Evolutionary conservation across 2,329 filamentous ascomycete genomes (phyloP).

Genomic region (Trichothecium sympodiale): DNA sequence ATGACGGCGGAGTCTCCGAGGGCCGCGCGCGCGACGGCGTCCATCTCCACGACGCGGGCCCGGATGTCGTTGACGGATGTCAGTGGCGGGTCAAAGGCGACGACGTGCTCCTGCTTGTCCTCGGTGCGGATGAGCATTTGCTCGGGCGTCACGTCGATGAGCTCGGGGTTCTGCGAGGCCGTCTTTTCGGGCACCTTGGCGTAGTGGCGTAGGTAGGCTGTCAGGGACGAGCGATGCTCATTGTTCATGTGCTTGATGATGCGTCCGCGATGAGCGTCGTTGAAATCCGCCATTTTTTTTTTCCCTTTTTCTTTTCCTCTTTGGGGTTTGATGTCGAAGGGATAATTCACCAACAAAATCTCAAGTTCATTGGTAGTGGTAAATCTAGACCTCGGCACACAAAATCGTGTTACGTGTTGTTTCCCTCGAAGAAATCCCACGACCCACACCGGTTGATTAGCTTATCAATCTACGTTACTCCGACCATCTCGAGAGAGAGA

Average conservation of each 20-base stretch:
- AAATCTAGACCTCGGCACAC: too few species aligned
- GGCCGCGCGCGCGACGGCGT: slow-evolving; percentile 39
- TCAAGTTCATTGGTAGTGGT: too few species aligned
- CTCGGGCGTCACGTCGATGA: slow-evolving; percentile 55
- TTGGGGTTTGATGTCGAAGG: too few species aligned
- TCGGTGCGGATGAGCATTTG: slow-evolving; percentile 49
- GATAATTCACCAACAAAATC: too few species aligned
- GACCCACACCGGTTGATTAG: too few species aligned
- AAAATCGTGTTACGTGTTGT: too few species aligned
- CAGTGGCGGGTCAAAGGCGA: slow-evolving; percentile 63
- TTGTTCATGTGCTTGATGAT: slow-evolving; percentile 75
- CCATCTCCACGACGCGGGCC: slow-evolving; percentile 61
- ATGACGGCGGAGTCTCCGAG: slow-evolving; percentile 46
- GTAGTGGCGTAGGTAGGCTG: slow-evolving; percentile 69
- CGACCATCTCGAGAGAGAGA: too few species aligned
- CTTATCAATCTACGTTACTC: too few species aligned
- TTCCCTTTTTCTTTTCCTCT: too few species aligned
- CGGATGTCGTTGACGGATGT: slow-evolving; percentile 56
- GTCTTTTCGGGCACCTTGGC: slow-evolving; percentile 41
- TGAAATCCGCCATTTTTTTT: too few species aligned
- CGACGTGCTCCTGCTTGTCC: slow-evolving; percentile 28
- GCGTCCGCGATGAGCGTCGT: slow-evolving; percentile 20
- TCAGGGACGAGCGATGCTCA: slow-evolving; percentile 65
- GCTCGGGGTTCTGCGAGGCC: slow-evolving; percentile 38
- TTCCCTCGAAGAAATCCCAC: too few species aligned